A percentile compares a stretch with the other conserved stretches of the same genome.
These are phyloP conservation scores for Diaporthe batatas DNA, from an alignment of 2,329 filamentous ascomycete genomes.

Conservation along the genomic window DNA sequence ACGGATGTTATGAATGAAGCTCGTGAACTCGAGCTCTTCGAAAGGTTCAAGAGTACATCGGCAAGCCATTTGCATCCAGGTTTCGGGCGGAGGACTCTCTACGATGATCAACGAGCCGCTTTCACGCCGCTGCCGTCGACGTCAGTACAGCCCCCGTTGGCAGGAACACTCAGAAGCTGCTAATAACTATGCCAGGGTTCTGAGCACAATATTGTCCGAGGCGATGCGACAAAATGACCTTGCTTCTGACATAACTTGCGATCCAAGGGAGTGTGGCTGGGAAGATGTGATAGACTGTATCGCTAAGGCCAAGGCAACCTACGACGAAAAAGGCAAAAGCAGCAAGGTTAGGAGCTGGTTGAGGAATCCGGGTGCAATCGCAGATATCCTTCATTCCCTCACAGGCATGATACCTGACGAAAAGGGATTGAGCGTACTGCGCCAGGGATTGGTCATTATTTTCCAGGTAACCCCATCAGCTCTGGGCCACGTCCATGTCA, in stretches of 20 bases:
- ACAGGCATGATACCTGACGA: conserved; percentile 30
- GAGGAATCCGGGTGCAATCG: neutral
- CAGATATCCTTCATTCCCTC: neutral
- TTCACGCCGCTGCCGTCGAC: neutral
- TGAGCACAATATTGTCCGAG: neutral
- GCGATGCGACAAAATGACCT: neutral
- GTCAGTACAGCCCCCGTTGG: neutral
- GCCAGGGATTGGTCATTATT: conserved; percentile 1
- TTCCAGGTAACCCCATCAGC: neutral
- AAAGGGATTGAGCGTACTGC: conserved; percentile 17
- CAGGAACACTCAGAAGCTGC: neutral
- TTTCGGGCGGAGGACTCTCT: neutral
- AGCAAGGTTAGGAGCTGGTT: conserved; percentile 3
- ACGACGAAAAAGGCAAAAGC: neutral
- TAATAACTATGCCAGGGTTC: neutral
- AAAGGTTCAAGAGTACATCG: neutral
- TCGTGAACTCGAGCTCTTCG: neutral
- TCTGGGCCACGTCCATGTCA: too few species aligned
- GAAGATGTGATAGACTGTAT: conserved; percentile 19
- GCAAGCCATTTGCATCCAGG: neutral
- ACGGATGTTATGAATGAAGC: neutral
- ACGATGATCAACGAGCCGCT: conserved; percentile 6
- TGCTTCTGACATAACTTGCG: neutral
- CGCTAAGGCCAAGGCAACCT: neutral
- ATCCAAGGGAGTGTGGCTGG: conserved; percentile 23